Conservation (phyloP, 345 rosid genomes). For the Nasturtium officinale region DNA sequence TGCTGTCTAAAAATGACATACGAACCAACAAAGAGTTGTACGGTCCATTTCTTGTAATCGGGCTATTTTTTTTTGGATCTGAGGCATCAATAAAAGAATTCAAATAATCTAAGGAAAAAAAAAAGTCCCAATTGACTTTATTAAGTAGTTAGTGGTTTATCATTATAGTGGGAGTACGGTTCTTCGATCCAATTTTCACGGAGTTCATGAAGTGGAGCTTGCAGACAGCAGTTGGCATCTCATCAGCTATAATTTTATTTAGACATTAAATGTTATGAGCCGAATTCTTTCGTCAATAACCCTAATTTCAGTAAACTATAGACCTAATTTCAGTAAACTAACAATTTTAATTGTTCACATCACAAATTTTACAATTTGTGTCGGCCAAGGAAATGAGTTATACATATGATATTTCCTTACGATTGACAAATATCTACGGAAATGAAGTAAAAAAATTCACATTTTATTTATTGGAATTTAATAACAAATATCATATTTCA, state of each 20-base stretch:
- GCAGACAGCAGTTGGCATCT: neutral
- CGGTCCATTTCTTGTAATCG: slow-evolving; percentile 27
- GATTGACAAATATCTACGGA: neutral
- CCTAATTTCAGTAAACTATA: neutral
- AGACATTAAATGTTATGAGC: neutral
- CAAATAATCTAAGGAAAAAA: neutral
- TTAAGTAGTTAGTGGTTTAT: slow-evolving; percentile 1
- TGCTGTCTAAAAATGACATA: too few species aligned
- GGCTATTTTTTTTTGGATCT: slow-evolving; percentile 31
- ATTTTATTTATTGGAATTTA: slow-evolving; percentile 6
- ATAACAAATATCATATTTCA: slow-evolving; percentile 24
- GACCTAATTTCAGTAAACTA: neutral
- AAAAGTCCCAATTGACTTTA: neutral
- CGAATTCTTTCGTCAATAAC: neutral
- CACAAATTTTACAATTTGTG: neutral
- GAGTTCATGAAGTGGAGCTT: neutral
- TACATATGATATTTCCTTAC: neutral
- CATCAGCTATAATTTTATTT: neutral
- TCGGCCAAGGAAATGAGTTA: neutral
- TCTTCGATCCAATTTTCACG: slow-evolving; percentile 4
- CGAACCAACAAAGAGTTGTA: neutral
- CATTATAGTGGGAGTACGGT: neutral
- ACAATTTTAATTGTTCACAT: neutral
- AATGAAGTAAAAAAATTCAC: neutral
- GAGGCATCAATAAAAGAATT: neutral